phyloP scores from a whole-genome alignment of 768 basidiomycete genomes.

The Podaxis sp. region DNA sequence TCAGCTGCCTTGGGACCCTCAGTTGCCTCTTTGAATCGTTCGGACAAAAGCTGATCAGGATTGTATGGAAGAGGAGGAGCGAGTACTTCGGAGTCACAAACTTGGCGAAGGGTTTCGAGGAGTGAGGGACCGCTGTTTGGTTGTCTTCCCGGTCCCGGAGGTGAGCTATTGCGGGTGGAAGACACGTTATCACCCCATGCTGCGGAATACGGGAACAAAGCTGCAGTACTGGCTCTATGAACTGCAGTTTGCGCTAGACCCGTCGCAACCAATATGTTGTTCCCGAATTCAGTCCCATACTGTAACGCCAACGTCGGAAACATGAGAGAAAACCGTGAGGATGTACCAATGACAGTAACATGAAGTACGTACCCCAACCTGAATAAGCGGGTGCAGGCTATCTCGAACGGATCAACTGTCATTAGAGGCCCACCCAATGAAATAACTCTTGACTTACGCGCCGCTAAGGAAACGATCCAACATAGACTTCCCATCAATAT shows the following conservation, averaged over 20 bases:
- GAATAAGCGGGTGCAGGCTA: slow-evolving; percentile 58
- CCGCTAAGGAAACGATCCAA: slow-evolving; percentile 34
- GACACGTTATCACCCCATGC: slow-evolving; percentile 5
- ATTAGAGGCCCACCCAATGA: background rate
- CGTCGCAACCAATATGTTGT: slow-evolving; percentile 48
- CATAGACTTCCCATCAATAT: slow-evolving; percentile 34
- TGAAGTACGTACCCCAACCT: slow-evolving; percentile 46
- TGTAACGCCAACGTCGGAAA: slow-evolving; percentile 18
- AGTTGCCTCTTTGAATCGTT: slow-evolving; percentile 33
- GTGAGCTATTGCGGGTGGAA: slow-evolving; percentile 3
- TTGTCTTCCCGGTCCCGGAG: slow-evolving; percentile 21
- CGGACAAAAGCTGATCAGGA: slow-evolving; percentile 38
- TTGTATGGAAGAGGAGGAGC: slow-evolving; percentile 54
- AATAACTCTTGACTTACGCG: slow-evolving; percentile 28
- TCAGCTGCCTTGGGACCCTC: slow-evolving; percentile 41
- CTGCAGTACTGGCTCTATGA: slow-evolving; percentile 29
- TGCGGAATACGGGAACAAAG: slow-evolving; percentile 30
- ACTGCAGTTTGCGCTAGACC: slow-evolving; percentile 54
- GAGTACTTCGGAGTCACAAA: slow-evolving; percentile 50
- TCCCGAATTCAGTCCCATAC: slow-evolving; percentile 56
- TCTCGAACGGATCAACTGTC: background rate
- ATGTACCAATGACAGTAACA: background rate
- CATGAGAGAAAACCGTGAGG: background rate
- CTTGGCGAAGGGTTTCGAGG: slow-evolving; percentile 48
- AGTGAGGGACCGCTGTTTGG: slow-evolving; percentile 32